Base-by-base conservation (phyloP, 305 asterid genomes). In the Fraxinus ornus region DNA sequence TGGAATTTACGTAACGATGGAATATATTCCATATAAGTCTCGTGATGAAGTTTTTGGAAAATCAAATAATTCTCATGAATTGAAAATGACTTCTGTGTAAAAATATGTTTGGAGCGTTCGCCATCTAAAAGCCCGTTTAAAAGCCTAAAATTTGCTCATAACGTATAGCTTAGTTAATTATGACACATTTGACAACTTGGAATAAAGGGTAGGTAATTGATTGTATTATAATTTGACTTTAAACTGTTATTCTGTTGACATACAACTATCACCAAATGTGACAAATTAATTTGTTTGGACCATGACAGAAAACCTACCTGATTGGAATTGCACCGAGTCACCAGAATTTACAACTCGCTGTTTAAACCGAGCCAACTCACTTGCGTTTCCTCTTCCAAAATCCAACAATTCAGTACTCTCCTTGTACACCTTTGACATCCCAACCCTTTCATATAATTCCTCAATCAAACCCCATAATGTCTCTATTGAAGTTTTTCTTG, bases 291-390 rank as follows among this genome's bases (percentile, higher is more conserved):
- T 13, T 47, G 19, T 47, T 47, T 47, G 19, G 57, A 47, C 57
- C 57, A 47, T 3, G 57, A 47, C 13, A 0, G 57, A 47, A 62
- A 85, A 88, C 87, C 90, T 86, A 12, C 92, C 93, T 0, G 96
- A 93, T 47, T 88, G 89, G 82, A 92, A 90, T 26, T 3, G 78
- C 37, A 87, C 66, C 83, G 91, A 86, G 89, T 91, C 90, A 81
- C 77, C 82, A 7, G 36, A 19, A 35, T 17, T 66, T 37, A 82
- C 5, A 75, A 85, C 91, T 55, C 90, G 87, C 49, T 60, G 77
- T 0, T 32, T 92, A 19, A 87, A 89, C 88, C 98, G 97, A 89
- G 95, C 93, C 2, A 98, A 95, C 93, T 93, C 97, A 55, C 92
- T 13, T 87, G 36, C 81, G 79, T 49, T 87, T 36, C 86, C 77